Conservation (phyloP, 768 basidiomycete species). For the Suillus clintonianus region DNA sequence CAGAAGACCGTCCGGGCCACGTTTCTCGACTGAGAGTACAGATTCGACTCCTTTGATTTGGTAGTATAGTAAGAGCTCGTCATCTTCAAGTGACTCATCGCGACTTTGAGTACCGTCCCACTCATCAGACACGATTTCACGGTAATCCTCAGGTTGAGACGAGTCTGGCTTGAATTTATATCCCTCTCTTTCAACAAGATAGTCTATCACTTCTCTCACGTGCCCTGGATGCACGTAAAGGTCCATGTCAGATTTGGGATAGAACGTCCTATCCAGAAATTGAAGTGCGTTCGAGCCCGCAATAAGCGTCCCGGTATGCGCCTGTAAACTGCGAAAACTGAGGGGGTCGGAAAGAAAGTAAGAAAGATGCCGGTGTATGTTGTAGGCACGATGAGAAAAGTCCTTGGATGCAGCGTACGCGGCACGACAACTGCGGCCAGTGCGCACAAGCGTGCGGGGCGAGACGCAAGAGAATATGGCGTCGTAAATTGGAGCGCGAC, state of each 20-base stretch:
- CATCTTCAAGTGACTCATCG: neutral
- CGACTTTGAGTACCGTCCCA: conserved; percentile 10
- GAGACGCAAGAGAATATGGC: conserved; percentile 13
- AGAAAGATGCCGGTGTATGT: conserved; percentile 30
- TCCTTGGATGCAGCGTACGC: conserved; percentile 10
- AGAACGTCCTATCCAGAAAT: conserved; percentile 44
- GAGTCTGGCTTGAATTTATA: conserved; percentile 25
- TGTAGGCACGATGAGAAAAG: conserved; percentile 24
- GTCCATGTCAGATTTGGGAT: conserved; percentile 48
- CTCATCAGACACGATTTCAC: conserved; percentile 9
- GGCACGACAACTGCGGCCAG: conserved; percentile 18
- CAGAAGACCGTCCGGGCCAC: neutral
- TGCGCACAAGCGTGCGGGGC: conserved; percentile 18
- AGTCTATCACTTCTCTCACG: conserved; percentile 29
- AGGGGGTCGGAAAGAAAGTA: conserved; percentile 32
- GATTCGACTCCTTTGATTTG: conserved; percentile 10
- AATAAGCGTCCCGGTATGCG: conserved; percentile 41
- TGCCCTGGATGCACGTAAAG: conserved; percentile 37
- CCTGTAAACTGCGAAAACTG: conserved; percentile 42
- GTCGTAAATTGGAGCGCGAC: conserved; percentile 10
- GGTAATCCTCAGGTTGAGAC: conserved; percentile 18
- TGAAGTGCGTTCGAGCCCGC: conserved; percentile 53
- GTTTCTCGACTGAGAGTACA: conserved; percentile 22
- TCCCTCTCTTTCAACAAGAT: conserved; percentile 28
- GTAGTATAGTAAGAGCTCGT: conserved; percentile 15